Percentiles rank a stretch among this genome's conserved stretches.
Conservation (phyloP, 441 rosid species). For the Daphne laureola region DNA sequence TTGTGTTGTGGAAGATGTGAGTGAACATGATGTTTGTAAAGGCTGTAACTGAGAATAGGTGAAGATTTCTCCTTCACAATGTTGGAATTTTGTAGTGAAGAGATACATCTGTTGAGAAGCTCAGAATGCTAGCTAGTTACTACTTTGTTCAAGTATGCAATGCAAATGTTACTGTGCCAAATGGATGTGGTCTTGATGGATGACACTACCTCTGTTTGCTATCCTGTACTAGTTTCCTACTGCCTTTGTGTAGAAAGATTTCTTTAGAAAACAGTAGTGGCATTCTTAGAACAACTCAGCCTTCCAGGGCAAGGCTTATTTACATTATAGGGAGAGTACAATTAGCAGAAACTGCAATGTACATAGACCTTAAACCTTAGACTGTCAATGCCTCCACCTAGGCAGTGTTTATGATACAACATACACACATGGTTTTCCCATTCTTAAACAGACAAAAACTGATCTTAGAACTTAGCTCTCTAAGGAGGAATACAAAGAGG, state of each 20-base stretch:
- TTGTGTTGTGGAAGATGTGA: too few relatives aligned
- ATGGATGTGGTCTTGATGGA: too few relatives aligned
- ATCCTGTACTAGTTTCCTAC: too few relatives aligned
- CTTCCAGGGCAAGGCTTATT: constrained; percentile 19
- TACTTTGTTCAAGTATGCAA: too few relatives aligned
- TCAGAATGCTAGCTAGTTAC: too few relatives aligned
- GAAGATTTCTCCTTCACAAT: neutral
- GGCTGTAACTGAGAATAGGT: neutral
- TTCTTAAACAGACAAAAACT: constrained; percentile 7
- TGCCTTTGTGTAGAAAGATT: too few relatives aligned
- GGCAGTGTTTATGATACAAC: constrained; percentile 5
- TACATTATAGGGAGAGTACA: constrained; percentile 17
- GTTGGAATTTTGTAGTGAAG: constrained; percentile 1
- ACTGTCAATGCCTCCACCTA: constrained; percentile 5
- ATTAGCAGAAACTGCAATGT: constrained; percentile 14
- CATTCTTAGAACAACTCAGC: too few relatives aligned
- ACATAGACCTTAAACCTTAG: constrained; percentile 14
- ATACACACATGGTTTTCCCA: neutral
- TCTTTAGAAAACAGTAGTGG: too few relatives aligned
- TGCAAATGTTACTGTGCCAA: too few relatives aligned
- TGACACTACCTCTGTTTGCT: too few relatives aligned
- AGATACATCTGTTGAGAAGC: constrained; percentile 1
- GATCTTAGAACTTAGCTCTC: too few relatives aligned
- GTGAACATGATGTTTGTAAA: too few relatives aligned
- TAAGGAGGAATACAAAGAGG: neutral